Percentiles rank a stretch among this genome's conserved stretches.
Evolutionary conservation across 1,284 basidiomycete species (phyloP).

Genomic region (Puccinia brachypodii): DNA sequence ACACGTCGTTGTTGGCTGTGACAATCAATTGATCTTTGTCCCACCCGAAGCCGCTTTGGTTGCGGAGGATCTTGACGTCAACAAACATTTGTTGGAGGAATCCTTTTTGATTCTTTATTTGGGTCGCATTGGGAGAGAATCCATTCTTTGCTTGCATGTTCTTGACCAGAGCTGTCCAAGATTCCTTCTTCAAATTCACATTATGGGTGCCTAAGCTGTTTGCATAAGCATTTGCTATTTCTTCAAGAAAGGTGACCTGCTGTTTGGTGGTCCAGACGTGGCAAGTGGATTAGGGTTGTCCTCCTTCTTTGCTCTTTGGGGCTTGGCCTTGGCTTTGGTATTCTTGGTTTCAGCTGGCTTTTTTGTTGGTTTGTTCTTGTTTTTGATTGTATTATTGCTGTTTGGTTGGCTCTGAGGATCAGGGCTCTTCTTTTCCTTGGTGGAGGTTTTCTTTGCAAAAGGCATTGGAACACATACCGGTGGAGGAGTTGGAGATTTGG

Average conservation of each 20-base stretch:
- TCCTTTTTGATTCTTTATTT: background rate
- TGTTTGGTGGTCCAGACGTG: background rate
- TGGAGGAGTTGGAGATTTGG: too few relatives aligned
- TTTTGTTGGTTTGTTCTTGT: too few relatives aligned
- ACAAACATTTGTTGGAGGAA: background rate
- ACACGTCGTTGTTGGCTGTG: background rate
- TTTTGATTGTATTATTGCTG: too few relatives aligned
- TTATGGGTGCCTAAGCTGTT: background rate
- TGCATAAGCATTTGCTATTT: background rate
- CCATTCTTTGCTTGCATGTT: background rate
- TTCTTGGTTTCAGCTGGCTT: too few relatives aligned
- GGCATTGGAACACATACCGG: too few relatives aligned
- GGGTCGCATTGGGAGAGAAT: background rate
- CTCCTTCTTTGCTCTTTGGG: too few relatives aligned
- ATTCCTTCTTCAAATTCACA: background rate
- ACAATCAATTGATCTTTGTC: background rate
- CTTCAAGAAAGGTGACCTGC: background rate
- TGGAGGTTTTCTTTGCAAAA: too few relatives aligned
- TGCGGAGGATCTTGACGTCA: background rate
- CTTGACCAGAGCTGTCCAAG: background rate
- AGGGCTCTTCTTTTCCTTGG: too few relatives aligned
- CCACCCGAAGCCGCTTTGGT: conserved; percentile 1
- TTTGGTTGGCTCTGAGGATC: too few relatives aligned
- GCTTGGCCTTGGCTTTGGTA: too few relatives aligned
- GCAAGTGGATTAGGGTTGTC: too few relatives aligned